phyloP scores from a whole-genome alignment of 2,329 filamentous ascomycete genomes.

The Pestalotiopsis sp. region DNA sequence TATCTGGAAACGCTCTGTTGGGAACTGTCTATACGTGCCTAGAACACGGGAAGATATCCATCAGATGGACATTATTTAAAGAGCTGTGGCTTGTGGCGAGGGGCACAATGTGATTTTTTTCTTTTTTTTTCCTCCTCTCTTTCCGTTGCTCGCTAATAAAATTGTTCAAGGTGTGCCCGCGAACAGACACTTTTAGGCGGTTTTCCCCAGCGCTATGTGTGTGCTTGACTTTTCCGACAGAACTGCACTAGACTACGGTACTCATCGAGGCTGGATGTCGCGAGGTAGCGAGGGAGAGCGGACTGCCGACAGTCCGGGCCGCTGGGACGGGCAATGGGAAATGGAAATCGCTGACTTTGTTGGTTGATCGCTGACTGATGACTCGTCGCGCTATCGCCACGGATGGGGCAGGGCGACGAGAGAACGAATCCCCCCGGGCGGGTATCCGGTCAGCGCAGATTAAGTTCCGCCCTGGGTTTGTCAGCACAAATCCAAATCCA shows the following conservation, averaged over 20 bases:
- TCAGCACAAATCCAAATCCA: neutral
- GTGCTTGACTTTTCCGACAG: neutral
- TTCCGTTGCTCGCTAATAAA: no score
- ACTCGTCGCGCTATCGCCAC: neutral
- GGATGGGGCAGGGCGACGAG: neutral
- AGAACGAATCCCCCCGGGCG: neutral
- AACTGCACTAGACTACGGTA: neutral
- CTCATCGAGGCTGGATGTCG: neutral
- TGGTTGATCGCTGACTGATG: neutral
- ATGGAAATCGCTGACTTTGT: neutral
- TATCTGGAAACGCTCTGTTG: no score
- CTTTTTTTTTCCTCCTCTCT: no score
- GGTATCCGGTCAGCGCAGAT: neutral
- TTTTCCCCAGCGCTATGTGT: neutral
- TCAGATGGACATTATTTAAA: no score
- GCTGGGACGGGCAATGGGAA: neutral
- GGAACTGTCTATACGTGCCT: no score
- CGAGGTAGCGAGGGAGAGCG: neutral
- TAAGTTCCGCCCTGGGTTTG: neutral
- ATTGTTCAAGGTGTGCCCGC: neutral
- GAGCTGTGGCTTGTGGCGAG: no score
- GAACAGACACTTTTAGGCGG: neutral
- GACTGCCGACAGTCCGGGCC: slow-evolving; percentile 6
- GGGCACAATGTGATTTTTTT: no score
- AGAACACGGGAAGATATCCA: no score